Base-by-base conservation (phyloP, 495 filamentous ascomycete genomes). In the Aspergillus mulundensis region DNA sequence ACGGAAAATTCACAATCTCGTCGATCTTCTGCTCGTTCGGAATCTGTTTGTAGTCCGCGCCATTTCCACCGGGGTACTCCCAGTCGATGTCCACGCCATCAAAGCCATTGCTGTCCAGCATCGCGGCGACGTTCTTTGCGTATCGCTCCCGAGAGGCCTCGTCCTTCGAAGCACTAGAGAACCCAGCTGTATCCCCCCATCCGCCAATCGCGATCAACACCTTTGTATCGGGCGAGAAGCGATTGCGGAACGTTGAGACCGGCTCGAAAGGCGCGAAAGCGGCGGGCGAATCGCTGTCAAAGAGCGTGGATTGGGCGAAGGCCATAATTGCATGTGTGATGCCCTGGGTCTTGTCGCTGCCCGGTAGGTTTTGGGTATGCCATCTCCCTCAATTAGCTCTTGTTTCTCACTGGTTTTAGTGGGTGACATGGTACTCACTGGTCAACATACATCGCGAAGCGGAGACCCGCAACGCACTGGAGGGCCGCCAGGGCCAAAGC, bases 51-150 rank as follows among this genome's bases (percentile, higher is more conserved):
- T 90, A 91, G 67, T 90, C 85, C 47, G 86, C 79, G 20, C 87
- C 87, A 64, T 91, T 90, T 41, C 88, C 88, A 28, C 86, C 87
- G 1, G 88, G 87, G 64, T 90, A 91, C 60, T 91, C 87, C 87
- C 88, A 91, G 63, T 91, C 87, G 53, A 90, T 82, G 56, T 91
- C 88, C 50, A 77, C 71, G 48, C 84, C 86, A 62, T 90, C 86
- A 34, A 86, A 85, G 0, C 82, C 81, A 11, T 80, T 82, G 11
- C 70, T 69, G 2, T 76, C 68, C 10, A 91, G 72, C 84, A 89
- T 86, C 1, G 68, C 66, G 7, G 78, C 80, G 2, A 89, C 75
- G 56, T 88, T 87, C 53, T 76, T 77, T 20, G 87, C 87, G 62
- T 87, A 90, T 19, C 61, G 73, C 49, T 71, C 62, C 12, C 84